A percentile compares a stretch with the other conserved stretches of the same genome.
Conservation (phyloP, 2,329 filamentous ascomycete genomes). For the Aspergillaceae sp. region DNA sequence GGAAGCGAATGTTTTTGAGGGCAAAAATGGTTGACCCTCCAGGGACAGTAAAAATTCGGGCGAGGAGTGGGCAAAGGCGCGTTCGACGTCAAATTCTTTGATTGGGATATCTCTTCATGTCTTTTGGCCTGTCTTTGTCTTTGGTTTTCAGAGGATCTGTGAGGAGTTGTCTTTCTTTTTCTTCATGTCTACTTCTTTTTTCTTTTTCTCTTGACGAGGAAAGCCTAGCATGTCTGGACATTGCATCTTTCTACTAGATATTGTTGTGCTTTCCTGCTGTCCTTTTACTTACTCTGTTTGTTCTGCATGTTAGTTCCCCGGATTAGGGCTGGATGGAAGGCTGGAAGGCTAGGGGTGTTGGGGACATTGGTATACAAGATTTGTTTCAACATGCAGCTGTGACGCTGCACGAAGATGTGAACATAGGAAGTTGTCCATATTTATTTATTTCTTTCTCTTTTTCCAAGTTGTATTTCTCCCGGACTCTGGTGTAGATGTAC, state of each 20-base stretch:
- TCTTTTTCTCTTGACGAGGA: constrained; percentile 13
- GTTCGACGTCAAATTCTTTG: constrained; percentile 12
- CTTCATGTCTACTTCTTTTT: constrained; percentile 8
- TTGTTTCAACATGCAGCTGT: no score
- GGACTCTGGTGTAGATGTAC: background rate
- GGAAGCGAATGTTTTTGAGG: constrained; percentile 16
- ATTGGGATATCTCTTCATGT: constrained; percentile 14
- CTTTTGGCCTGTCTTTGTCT: constrained; percentile 7
- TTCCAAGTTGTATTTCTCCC: constrained; percentile 19
- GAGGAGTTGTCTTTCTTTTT: constrained; percentile 11
- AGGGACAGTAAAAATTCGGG: constrained; percentile 5
- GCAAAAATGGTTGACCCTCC: constrained; percentile 12
- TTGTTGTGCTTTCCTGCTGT: constrained; percentile 15
- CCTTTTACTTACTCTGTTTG: constrained; percentile 18
- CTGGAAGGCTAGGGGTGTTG: constrained; percentile 19
- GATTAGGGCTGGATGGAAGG: no score
- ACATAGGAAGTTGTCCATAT: background rate
- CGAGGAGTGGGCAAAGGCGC: constrained; percentile 6
- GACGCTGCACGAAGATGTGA: constrained; percentile 7
- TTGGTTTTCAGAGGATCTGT: constrained; percentile 5
- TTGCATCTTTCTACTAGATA: constrained; percentile 21
- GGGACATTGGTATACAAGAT: constrained; percentile 8
- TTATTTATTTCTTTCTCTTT: constrained; percentile 4
- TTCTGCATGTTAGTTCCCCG: background rate
- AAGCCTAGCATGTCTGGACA: constrained; percentile 16